A percentile compares a stretch with the other conserved stretches of the same genome.
phyloP scores from a whole-genome alignment of 768 basidiomycete genomes.

The Suillus ampliporus region DNA sequence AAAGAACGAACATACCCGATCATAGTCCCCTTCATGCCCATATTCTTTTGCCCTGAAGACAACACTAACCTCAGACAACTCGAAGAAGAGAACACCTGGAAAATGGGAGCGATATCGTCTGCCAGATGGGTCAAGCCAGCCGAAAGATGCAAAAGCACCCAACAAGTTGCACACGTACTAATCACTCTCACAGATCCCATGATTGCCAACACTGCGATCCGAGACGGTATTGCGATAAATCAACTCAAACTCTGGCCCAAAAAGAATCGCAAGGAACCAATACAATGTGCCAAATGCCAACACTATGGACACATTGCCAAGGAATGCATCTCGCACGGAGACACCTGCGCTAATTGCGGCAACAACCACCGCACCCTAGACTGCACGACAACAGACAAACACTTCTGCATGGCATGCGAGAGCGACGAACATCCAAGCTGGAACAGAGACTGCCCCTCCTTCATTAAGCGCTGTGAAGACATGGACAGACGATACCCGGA shows the following conservation, averaged over 20 bases:
- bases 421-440: slow-evolving; percentile 10
- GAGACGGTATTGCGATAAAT: slow-evolving; percentile 22
- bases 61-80: slow-evolving; percentile 6
- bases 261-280: slow-evolving; percentile 14
- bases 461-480: background rate
- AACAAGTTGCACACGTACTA: slow-evolving; percentile 30
- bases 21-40: slow-evolving; percentile 30
- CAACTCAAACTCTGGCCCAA: slow-evolving; percentile 18
- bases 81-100: slow-evolving; percentile 22
- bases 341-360: slow-evolving; percentile 12
- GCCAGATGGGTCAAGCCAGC: slow-evolving; percentile 36
- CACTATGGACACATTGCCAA: slow-evolving; percentile 10
- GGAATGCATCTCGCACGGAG: slow-evolving; percentile 1
- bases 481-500: slow-evolving; percentile 15
- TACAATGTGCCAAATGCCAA: slow-evolving; percentile 12
- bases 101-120: slow-evolving; percentile 3
- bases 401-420: slow-evolving; percentile 1
- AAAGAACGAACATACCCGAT: slow-evolving; percentile 12
- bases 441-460: slow-evolving; percentile 17
- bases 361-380: background rate
- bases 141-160: slow-evolving; percentile 15
- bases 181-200: slow-evolving; percentile 22
- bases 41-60: slow-evolving; percentile 16
- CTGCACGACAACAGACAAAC: background rate
- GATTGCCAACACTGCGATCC: slow-evolving; percentile 31